Conservation (phyloP, 345 rosid genomes). For the Rhodomyrtus tomentosa region DNA sequence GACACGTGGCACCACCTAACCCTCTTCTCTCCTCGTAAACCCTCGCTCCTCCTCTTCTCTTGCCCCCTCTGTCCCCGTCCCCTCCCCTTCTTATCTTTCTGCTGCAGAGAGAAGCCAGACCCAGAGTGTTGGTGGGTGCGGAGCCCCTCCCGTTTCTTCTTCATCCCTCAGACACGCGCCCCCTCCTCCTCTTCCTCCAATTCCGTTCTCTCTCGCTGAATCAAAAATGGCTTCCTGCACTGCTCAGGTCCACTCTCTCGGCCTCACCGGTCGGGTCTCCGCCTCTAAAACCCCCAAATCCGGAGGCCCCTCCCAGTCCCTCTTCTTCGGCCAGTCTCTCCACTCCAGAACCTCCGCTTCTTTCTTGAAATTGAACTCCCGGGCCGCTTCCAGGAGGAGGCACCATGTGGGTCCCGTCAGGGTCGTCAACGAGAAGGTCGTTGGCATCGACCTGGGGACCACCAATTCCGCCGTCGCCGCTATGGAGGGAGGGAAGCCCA, state of each 20-base stretch:
- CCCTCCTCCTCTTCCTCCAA: not conserved
- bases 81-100: not conserved
- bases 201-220: not conserved
- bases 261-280: conserved; percentile 5
- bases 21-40: conserved; percentile 3
- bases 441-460: conserved; percentile 94
- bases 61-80: not conserved
- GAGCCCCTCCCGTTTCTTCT: not conserved
- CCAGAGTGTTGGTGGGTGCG: not conserved
- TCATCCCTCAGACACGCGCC: not conserved
- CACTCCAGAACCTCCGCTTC: conserved; percentile 21
- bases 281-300: conserved; percentile 1
- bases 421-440: conserved; percentile 78
- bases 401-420: conserved; percentile 42
- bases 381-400: conserved; percentile 16
- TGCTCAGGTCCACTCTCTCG: conserved; percentile 64
- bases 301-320: conserved; percentile 9
- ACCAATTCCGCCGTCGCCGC: conserved; percentile 99
- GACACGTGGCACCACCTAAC: conserved; percentile 38
- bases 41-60: not conserved
- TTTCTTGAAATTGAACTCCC: conserved; percentile 25
- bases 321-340: conserved; percentile 51
- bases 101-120: not conserved
- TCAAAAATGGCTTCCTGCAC: conserved; percentile 65
- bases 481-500: conserved; percentile 99